Evolutionary conservation across 306 rosid species (phyloP), one percentile per base, ranked within the genome.

Genomic region (Herpetospermum pedunculosum): DNA sequence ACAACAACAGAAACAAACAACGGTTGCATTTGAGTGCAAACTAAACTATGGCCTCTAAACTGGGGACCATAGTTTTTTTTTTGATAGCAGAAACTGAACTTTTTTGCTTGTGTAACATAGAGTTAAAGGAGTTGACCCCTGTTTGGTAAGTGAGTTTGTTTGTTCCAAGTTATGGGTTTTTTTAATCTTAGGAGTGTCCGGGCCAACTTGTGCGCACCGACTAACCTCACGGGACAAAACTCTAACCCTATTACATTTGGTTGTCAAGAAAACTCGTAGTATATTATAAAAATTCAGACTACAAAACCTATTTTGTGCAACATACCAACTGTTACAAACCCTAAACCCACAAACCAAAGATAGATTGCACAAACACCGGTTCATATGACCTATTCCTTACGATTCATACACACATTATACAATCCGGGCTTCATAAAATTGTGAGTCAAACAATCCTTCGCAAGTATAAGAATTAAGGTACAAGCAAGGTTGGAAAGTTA

Each of bases 401-500:
- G 11, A 54, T 25, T 1, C 60, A 25, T 10, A 25, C 32, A 25
- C 34, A 57, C n/a, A 26, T 57, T 57, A 26, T 28, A 26, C 19
- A 28, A 57, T 57, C 10, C 6, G 2, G 35, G 11, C 41, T 6
- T 29, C 28, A 0, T 25, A 25, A 54, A 25, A 54, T 6, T 25
- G 1, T 23, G 46, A 41, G 8, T 10, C 62, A 54, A 54, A 28
- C 34, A 21, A 13, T 5, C 4, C 25, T 1, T 23, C 15, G n/a
- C n/a, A n/a, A n/a, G n/a, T n/a, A 21, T 1, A 41, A 67, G 73
- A 25, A 67, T 25, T 38, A 41, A 67, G 72, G 30, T 68, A 12
- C 53, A 43, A 16, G 37, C 35, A 68, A 65, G 43, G 53, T 0
- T 0, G 14, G 55, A 25, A 67, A 41, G 48, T 76, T 87, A 94